phyloP scores from a whole-genome alignment of 2,329 filamentous ascomycete species.

The Paecilomyces sp. region DNA sequence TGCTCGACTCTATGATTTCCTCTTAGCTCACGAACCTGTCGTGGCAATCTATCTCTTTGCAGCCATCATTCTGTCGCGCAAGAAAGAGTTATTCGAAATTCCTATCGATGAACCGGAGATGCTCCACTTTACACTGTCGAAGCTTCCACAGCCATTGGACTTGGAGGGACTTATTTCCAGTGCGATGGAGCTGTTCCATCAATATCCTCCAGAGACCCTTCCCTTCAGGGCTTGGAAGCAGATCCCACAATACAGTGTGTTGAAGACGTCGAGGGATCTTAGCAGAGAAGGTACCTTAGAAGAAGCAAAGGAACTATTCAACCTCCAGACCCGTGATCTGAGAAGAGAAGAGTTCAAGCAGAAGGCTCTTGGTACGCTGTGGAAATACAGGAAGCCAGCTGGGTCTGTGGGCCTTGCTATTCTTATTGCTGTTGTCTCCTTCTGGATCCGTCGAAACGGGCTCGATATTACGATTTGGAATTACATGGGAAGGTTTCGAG shows the following conservation, averaged over 20 bases:
- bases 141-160: conserved; percentile 73
- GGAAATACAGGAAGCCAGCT: conserved; percentile 60
- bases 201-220: conserved; percentile 65
- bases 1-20: conserved; percentile 82
- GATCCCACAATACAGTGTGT: conserved; percentile 69
- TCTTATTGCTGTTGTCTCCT: conserved; percentile 59
- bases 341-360: conserved; percentile 54
- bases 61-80: conserved; percentile 73
- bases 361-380: conserved; percentile 45
- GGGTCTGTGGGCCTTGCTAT: conserved; percentile 58
- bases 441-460: conserved; percentile 54
- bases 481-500: conserved; percentile 21
- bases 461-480: conserved; percentile 27
- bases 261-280: conserved; percentile 68
- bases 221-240: conserved; percentile 57
- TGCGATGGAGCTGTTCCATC: conserved; percentile 56
- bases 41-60: conserved; percentile 90
- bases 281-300: conserved; percentile 52
- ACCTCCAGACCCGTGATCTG: conserved; percentile 66
- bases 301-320: conserved; percentile 63
- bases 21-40: conserved; percentile 79
- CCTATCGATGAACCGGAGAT: conserved; percentile 80
- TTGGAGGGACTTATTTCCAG: conserved; percentile 68
- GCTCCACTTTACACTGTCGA: conserved; percentile 80
- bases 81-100: conserved; percentile 79